Conservation (phyloP, 2,329 filamentous ascomycete genomes). For the Lanzia echinophila region DNA sequence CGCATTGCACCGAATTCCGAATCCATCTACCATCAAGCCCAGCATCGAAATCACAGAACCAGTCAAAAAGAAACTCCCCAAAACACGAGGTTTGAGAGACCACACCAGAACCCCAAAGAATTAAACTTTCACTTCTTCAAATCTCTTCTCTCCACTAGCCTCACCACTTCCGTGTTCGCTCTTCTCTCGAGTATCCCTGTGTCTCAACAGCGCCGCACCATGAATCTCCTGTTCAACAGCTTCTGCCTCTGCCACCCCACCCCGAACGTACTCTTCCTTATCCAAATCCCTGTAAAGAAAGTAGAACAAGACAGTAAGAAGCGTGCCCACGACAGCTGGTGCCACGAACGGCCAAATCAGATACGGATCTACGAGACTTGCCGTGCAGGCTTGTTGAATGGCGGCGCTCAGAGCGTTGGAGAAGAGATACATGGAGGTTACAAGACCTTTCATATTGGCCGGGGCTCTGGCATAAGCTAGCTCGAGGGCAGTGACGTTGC, state of each 20-base stretch:
- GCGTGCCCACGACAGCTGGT: slow-evolving; percentile 54
- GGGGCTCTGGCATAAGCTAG: slow-evolving; percentile 74
- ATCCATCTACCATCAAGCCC: too few relatives aligned
- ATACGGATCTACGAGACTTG: slow-evolving; percentile 47
- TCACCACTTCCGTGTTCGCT: not conserved
- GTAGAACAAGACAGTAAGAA: slow-evolving; percentile 61
- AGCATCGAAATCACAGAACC: too few relatives aligned
- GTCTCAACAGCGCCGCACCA: not conserved
- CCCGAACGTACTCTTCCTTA: slow-evolving; percentile 41
- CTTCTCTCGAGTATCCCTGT: not conserved
- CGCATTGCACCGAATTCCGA: too few relatives aligned
- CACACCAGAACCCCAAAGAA: too few relatives aligned
- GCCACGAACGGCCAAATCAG: slow-evolving; percentile 65
- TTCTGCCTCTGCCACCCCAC: not conserved
- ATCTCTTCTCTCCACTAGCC: not conserved
- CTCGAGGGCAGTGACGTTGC: slow-evolving; percentile 57
- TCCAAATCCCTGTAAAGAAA: slow-evolving; percentile 58
- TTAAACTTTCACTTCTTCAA: not conserved
- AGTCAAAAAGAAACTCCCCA: too few relatives aligned
- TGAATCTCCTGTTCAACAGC: not conserved
- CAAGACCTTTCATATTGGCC: slow-evolving; percentile 70
- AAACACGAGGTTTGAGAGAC: too few relatives aligned
- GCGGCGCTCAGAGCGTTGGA: slow-evolving; percentile 51
- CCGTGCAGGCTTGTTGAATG: slow-evolving; percentile 14
- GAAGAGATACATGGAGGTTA: slow-evolving; percentile 62